A percentile compares a stretch with the other conserved stretches of the same genome.
Conservation (phyloP, 2,329 filamentous ascomycete genomes). For the Fusarium buharicum region DNA sequence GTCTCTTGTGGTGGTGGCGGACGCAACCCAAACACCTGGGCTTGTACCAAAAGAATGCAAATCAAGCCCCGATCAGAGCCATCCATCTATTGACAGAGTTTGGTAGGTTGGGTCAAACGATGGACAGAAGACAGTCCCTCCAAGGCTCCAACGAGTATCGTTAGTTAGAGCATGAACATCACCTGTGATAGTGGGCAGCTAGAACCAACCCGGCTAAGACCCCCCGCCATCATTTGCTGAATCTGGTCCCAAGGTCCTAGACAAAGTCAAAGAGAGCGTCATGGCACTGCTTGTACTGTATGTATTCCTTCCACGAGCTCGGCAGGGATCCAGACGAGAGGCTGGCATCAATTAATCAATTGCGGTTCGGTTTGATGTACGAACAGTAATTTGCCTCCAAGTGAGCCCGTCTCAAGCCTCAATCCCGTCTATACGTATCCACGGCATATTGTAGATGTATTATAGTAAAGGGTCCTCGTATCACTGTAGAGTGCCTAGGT, state of each 20-base stretch:
- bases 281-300: conserved; percentile 16
- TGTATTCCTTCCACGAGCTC: background rate
- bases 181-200: conserved; percentile 28
- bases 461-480: conserved; percentile 10
- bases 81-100: conserved; percentile 1
- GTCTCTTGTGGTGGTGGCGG: conserved; percentile 8
- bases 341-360: background rate
- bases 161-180: conserved; percentile 26
- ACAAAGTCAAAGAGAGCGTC: conserved; percentile 36
- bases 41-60: conserved; percentile 5
- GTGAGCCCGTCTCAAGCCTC: background rate
- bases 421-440: background rate
- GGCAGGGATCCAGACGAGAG: conserved; percentile 12
- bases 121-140: too few species aligned
- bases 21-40: background rate
- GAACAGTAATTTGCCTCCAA: background rate
- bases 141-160: too few species aligned
- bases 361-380: background rate
- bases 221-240: conserved; percentile 32
- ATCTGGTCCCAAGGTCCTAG: background rate
- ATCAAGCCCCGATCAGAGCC: conserved; percentile 1
- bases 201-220: conserved; percentile 29
- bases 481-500: background rate
- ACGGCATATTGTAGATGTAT: background rate
- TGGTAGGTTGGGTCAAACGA: background rate